Conservation (phyloP, 2,329 filamentous ascomycete genomes). For the Fonsecaea pugnacius region DNA sequence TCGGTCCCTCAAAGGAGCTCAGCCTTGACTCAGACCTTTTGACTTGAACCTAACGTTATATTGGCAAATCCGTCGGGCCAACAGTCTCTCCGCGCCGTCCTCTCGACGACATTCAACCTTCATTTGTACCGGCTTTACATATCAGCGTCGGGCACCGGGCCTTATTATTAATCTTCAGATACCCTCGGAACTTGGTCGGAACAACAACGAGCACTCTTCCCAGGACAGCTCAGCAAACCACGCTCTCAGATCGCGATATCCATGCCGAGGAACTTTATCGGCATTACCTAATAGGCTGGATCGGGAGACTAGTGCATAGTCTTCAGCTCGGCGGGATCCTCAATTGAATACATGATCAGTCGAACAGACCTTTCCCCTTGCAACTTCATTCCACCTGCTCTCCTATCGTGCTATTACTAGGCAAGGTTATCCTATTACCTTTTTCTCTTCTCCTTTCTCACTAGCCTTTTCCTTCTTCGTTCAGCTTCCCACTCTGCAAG, state of each 20-base stretch:
- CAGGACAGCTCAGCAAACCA: not conserved
- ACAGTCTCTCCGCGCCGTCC: slow-evolving; percentile 10
- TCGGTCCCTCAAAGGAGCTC: not conserved
- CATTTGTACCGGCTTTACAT: not conserved
- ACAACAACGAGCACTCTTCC: not conserved
- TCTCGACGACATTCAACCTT: not conserved
- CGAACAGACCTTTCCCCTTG: not conserved
- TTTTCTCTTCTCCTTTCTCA: not conserved
- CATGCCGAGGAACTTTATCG: not conserved
- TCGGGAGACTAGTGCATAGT: not conserved
- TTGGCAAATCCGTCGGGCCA: not conserved
- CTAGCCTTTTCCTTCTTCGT: not conserved
- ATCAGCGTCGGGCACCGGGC: not conserved
- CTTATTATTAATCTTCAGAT: not conserved
- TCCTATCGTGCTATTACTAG: not conserved
- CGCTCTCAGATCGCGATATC: not conserved
- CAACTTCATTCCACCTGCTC: not conserved
- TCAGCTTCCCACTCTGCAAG: not conserved
- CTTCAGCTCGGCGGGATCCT: not conserved
- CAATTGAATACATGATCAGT: not conserved
- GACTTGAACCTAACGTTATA: slow-evolving; percentile 4
- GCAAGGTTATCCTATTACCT: not conserved
- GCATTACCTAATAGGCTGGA: not conserved
- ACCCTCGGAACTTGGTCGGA: not conserved
- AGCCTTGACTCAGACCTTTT: not conserved